Evolutionary conservation across 1,139 yeast species (phyloP).

Genomic region (Martiniozyma asiatica): DNA sequence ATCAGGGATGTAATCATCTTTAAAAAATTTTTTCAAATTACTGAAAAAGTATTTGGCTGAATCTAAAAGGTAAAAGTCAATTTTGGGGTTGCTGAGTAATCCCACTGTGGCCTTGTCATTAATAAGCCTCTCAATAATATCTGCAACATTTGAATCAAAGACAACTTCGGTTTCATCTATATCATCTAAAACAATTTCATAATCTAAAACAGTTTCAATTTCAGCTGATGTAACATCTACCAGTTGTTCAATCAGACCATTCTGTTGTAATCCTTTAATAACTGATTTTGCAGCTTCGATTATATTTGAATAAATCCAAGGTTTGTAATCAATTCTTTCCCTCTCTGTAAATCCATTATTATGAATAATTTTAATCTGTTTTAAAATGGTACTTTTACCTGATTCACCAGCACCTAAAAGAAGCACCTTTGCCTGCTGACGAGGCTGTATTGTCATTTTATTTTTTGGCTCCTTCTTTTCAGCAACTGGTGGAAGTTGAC

Average conservation of each 20-base stretch:
- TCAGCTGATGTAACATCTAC: slow-evolving; percentile 27
- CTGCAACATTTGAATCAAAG: slow-evolving; percentile 24
- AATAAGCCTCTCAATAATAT: slow-evolving; percentile 41
- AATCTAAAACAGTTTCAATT: slow-evolving; percentile 34
- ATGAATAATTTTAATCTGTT: slow-evolving; percentile 64
- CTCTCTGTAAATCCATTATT: slow-evolving; percentile 56
- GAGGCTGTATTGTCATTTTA: slow-evolving; percentile 10
- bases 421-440: slow-evolving; percentile 42
- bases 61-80: slow-evolving; percentile 76
- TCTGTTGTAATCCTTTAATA: slow-evolving; percentile 42
- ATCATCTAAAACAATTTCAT: slow-evolving; percentile 34
- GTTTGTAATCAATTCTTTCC: slow-evolving; percentile 54
- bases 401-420: slow-evolving; percentile 71
- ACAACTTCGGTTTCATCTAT: slow-evolving; percentile 20
- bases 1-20: slow-evolving; percentile 54
- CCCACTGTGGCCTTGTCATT: slow-evolving; percentile 45
- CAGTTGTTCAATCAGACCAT: slow-evolving; percentile 35
- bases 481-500: slow-evolving; percentile 3
- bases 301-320: slow-evolving; percentile 58
- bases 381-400: slow-evolving; percentile 67
- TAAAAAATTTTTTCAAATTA: slow-evolving; percentile 51
- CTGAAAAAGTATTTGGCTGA: slow-evolving; percentile 74
- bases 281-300: slow-evolving; percentile 55
- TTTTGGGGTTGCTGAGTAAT: slow-evolving; percentile 48
- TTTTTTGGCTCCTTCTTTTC: slow-evolving; percentile 7